Percentiles rank a stretch among this genome's conserved stretches.
phyloP scores from a whole-genome alignment of 1,284 basidiomycete genomes.

The Bondarzewia mesenterica region DNA sequence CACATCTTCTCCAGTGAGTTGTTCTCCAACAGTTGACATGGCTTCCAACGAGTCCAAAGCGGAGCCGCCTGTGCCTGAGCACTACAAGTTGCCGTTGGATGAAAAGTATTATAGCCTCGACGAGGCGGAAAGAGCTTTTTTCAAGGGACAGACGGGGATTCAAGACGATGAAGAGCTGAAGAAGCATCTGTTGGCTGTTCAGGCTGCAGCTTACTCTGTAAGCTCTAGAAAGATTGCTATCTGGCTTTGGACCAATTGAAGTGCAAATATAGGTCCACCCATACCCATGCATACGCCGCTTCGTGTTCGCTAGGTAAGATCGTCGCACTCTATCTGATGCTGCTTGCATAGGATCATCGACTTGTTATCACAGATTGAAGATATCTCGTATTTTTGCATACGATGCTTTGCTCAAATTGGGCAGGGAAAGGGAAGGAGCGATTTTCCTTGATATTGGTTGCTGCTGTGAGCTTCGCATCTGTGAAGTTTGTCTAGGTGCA shows the following conservation, averaged over 20 bases:
- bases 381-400: constrained; percentile 13
- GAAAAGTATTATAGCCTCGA: not conserved
- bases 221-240: not conserved
- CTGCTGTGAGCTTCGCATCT: constrained; percentile 15
- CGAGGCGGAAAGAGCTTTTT: constrained; percentile 3
- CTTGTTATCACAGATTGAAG: constrained; percentile 8
- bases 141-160: constrained; percentile 4
- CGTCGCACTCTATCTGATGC: not conserved
- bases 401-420: constrained; percentile 14
- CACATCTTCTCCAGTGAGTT: not conserved
- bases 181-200: not conserved
- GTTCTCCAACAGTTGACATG: not conserved
- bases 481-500: too few relatives aligned
- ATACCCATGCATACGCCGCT: constrained; percentile 4
- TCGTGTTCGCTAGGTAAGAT: constrained; percentile 2
- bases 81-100: not conserved
- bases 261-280: not conserved
- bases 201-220: not conserved
- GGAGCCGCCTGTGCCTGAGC: not conserved
- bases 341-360: not conserved
- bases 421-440: constrained; percentile 14
- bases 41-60: not conserved
- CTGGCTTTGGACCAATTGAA: not conserved
- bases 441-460: constrained; percentile 20
- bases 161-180: constrained; percentile 2